Evolutionary conservation across 2,329 filamentous ascomycete species (phyloP), one percentile per base, ranked within the genome.

Genomic region (Madurella fahalii): DNA sequence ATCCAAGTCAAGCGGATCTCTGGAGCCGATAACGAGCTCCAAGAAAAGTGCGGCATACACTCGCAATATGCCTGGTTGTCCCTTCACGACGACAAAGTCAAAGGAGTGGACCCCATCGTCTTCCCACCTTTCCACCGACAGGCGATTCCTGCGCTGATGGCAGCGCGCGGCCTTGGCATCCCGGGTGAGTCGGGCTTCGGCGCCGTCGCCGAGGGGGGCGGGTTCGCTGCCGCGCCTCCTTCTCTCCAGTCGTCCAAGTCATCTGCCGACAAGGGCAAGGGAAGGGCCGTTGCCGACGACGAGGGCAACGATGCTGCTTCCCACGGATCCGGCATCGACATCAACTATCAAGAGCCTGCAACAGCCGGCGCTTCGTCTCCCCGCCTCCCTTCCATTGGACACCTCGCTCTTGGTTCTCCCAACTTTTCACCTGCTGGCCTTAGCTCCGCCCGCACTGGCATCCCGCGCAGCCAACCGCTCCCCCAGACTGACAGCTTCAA

Each of bases 1-100:
- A 56, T 63, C 25, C 61, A 64, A 25, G 37, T 64, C 53, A 64
- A 64, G 57, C 53, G 60, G 17, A 57, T 64, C 48, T 56, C 59
- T 9, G 61, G 62, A 25, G 51, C 43, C 32, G 57, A 63, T 37
- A 47, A 53, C 12, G 18, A 25, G 30, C 39, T 60, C 2, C 49
- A 63, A 16, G 13, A 48, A 9, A 20, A 46, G 9, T 58, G 53
- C 48, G 59, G 60, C 20, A 56, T 61, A 41, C 53, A 54, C 41
- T 44, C 50, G 2, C 42, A 50, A 15, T 45, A 52, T 11, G 57
- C 57, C 16, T 61, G 55, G 53, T 52, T 58, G 34, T 17, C 58
- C 4, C 49, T 60, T 5, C 37, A 52, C 40, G 46, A 59, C 43
- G 46, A 54, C 15, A 46, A 50, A 8, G 54, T 44, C 2, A 47